Base-by-base conservation (phyloP, 257 asterid genomes). In the Nicotiana obtusifolia region DNA sequence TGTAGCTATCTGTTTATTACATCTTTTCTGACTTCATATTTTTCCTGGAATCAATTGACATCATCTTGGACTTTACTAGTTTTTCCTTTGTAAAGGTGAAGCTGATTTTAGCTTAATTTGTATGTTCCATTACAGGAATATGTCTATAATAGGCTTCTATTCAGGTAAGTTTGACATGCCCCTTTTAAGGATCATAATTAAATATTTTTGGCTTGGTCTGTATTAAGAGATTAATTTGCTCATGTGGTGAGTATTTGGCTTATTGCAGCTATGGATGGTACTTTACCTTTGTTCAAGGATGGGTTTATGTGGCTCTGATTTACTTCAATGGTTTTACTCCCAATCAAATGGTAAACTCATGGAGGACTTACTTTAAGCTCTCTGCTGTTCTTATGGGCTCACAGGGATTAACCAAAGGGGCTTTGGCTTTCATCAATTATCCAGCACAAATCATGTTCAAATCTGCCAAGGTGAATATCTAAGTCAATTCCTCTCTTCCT, bases 401-500 rank as follows among this genome's bases (percentile, higher is more conserved):
- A 4, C 90, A 91, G 20, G 99, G 99, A 16, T 97, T 95, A 20
- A 95, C 99, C 1, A 95, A 95, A 77, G 98, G 99, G 5, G 89
- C 97, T 3, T 77, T 95, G 84, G 99, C 99, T 49, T 95, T 87
- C 83, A 97, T 95, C 82, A 95, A 95, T 66, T 95, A 95, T 80
- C 99, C 99, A 0, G 99, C 98, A 0, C 99, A 95, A 84, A 88
- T 95, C 91, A 95, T 95, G 99, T 95, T 95, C 89, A 95, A 95
- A 83, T 95, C 99, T 67, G 93, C 99, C 71, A 95, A 95, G 98
- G 99, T 95, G 56, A 78, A 60, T 35, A 5, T 0, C 69, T 37
- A 78, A 33, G 49, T 78, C 28, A 1, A 41, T 13, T 78, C 81
- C 81, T 31, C 81, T 16, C 2, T 77, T 57, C 26, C 52, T 57